Conservation (phyloP, 2,329 filamentous ascomycete genomes). For the Talaromyces atroroseus region DNA sequence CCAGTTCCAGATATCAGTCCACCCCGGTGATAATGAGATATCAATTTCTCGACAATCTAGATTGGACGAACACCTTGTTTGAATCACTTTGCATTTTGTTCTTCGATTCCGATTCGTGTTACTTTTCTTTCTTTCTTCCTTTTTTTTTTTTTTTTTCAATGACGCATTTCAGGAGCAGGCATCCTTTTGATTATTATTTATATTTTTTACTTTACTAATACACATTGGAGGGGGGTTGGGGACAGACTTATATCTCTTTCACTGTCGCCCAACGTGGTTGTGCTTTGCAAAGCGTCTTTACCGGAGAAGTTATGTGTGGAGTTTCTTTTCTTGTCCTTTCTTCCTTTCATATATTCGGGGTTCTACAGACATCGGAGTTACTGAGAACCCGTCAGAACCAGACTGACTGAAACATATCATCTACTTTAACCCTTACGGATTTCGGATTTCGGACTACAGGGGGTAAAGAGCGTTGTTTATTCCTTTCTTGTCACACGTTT, state of each 20-base stretch:
- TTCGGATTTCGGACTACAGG: not conserved
- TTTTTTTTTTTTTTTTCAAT: conserved; percentile 6
- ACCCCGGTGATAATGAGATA: conserved; percentile 23
- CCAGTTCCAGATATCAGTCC: conserved; percentile 22
- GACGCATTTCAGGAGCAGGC: conserved; percentile 13
- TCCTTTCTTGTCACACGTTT: no score
- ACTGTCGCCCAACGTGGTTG: not conserved
- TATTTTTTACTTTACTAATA: not conserved
- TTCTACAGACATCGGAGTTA: not conserved
- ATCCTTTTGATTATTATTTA: conserved; percentile 8
- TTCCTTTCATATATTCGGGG: conserved; percentile 12
- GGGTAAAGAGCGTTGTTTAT: not conserved
- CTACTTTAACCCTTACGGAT: not conserved
- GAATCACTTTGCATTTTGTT: conserved; percentile 1
- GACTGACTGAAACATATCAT: conserved; percentile 3
- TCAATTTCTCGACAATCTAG: not conserved
- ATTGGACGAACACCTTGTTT: not conserved
- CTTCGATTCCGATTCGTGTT: conserved; percentile 1
- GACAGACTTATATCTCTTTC: not conserved
- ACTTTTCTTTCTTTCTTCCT: conserved; percentile 1
- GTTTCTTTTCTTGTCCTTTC: conserved; percentile 12
- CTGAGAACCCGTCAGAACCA: conserved; percentile 5
- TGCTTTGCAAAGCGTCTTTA: conserved; percentile 1
- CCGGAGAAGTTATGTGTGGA: not conserved
- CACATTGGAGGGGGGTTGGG: conserved; percentile 4